Base-by-base conservation (phyloP, 495 filamentous ascomycete genomes). In the Chaetomium tenue region DNA sequence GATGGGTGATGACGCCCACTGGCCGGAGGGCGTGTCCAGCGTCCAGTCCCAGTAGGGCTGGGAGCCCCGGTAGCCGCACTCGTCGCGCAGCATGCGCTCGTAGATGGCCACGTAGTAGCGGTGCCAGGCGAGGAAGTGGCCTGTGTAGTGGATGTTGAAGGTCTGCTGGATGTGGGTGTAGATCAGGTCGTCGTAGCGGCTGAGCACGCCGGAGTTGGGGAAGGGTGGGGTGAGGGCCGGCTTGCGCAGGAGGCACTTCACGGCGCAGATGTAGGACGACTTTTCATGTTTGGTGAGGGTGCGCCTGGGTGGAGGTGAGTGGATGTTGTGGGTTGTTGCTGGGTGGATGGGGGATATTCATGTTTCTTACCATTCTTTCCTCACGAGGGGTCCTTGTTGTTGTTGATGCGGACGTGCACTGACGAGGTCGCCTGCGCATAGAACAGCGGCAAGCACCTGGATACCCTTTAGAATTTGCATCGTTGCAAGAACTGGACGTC, bases 1-100 rank as follows among this genome's bases (percentile, higher is more conserved):
- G 3, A 79, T 30, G 0, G 76, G 74, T 0, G 76, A 76, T 37
- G 65, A 64, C 33, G 69, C 69, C 20, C 71, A 73, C 50, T 67
- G 62, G 39, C 44, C 60, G 42, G 73, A 72, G n/a, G 55, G 54
- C 0, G 66, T 53, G 70, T 79, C 74, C 3, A 76, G 71, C 3
- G 74, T 75, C 77, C 76, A 78, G 66, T 76, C 77, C 77, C 77
- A 79, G 65, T 77, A 79, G 0, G 77, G 75, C 44, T 78, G 71
- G 5, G 77, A 60, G 25, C 77, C 76, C 20, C 51, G 71, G 63
- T 78, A 77, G 40, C 69, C 72, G 63, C 77, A 79, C 64, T 74
- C 60, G 16, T 67, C 60, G 37, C 76, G 71, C 42, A 79, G 70
- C 66, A 75, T 74, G 63, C 68, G 64, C 64, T 79, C 77, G 58